A percentile compares a stretch with the other conserved stretches of the same genome.
These are phyloP conservation scores for Xylariaceae sp. DNA, from an alignment of 2,329 filamentous ascomycete genomes.

Conservation along the genomic window DNA sequence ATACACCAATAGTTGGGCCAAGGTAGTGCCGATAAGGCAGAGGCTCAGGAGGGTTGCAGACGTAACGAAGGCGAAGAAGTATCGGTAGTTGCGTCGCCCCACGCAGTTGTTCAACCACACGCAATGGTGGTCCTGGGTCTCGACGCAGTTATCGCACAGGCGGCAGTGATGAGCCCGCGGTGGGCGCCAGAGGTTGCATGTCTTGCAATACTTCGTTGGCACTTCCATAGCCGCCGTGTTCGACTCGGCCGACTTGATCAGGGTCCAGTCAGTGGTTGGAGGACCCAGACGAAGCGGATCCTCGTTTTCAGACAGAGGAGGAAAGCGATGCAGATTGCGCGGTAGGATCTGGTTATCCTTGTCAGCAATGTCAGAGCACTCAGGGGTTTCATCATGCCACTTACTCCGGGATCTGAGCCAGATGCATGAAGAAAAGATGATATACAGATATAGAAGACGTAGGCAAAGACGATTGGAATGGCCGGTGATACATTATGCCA, in stretches of 20 bases:
- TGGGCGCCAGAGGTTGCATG: slow-evolving; percentile 94
- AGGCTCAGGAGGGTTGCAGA: slow-evolving; percentile 68
- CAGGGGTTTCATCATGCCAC: slow-evolving; percentile 27
- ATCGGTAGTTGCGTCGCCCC: slow-evolving; percentile 93
- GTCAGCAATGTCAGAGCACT: slow-evolving; percentile 4
- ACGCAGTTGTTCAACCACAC: slow-evolving; percentile 99
- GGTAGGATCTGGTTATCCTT: slow-evolving; percentile 63
- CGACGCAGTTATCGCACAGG: slow-evolving; percentile 92
- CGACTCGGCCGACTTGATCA: slow-evolving; percentile 72
- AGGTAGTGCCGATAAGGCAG: slow-evolving; percentile 67
- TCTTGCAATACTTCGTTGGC: slow-evolving; percentile 95
- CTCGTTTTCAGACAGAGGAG: slow-evolving; percentile 64
- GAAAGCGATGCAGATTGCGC: slow-evolving; percentile 83
- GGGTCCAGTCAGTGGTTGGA: slow-evolving; percentile 85
- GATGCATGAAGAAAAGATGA: slow-evolving; percentile 95
- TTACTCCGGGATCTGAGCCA: slow-evolving; percentile 82
- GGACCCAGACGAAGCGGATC: slow-evolving; percentile 78
- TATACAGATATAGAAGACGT: slow-evolving; percentile 82
- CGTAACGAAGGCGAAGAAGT: slow-evolving; percentile 88
- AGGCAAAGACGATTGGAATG: slow-evolving; percentile 82
- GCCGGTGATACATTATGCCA: slow-evolving; percentile 84
- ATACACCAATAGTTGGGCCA: slow-evolving; percentile 77
- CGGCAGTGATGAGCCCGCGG: slow-evolving; percentile 94
- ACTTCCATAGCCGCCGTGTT: slow-evolving; percentile 90
- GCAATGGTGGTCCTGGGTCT: slow-evolving; percentile 96